Evolutionary conservation across 2,329 filamentous ascomycete genomes (phyloP), one percentile per base, ranked within the genome.

Genomic region (Trichoderma pleuroti): DNA sequence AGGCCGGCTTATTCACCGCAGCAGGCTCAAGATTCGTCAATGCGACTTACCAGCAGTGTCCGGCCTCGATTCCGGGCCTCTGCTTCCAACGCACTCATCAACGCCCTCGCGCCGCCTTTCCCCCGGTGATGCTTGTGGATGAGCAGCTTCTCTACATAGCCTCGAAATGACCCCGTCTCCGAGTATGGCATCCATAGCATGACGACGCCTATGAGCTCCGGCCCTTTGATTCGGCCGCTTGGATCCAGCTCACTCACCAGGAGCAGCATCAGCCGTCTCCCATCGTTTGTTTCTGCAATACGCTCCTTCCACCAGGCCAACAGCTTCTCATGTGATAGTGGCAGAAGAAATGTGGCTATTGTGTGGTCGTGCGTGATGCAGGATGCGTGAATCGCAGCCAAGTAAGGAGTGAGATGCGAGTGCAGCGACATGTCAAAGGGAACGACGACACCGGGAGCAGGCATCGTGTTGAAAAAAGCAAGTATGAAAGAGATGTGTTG

Each of bases 321-420:
- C 49, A 91, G 84, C 76, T 87, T 87, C 46, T 84, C 81, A 76
- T 87, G 82, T 61, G 84, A 84, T 39, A 90, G 80, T 0, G 88
- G 88, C n/a, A 87, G 86, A 16, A 88, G 81, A 76, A 90, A 91
- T 5, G 84, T 86, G 30, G 86, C 86, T 42, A 88, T 83, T 72
- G 85, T 86, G 75, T 84, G 82, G 78, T 88, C 87, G 71, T 84
- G 80, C 5, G 84, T 86, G 76, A 91, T 88, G 79, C 88, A 90
- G 16, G 84, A 83, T 71, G 83, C 85, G 74, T 90, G 88, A 28
- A 91, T 82, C 60, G 84, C 83, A 42, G 87, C 87, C 21, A 91
- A 82, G 75, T 87, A 86, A 18, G 85, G 83, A 28, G 88, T 81
- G 26, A 90, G 82, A 75, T 86, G 84, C 32, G 80, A 76, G 74